Base-by-base conservation (phyloP, 1,284 basidiomycete species). In the Tilletia walkeri region DNA sequence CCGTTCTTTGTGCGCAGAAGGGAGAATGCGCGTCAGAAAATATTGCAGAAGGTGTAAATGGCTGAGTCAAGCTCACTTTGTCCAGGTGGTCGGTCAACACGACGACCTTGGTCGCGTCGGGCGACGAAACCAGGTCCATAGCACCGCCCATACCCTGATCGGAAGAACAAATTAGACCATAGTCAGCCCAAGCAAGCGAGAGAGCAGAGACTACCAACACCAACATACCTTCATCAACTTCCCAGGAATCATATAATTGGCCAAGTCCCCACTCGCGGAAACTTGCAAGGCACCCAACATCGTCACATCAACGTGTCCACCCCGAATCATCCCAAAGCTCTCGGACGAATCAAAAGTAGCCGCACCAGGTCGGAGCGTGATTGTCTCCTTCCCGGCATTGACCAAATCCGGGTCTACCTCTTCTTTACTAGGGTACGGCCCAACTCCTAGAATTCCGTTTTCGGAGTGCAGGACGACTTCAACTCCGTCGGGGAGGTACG, bases 361-460 rank as follows among this genome's bases (percentile, higher is more conserved):
- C 16, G 54, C 70, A 18, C 70, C 68, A 12, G 69, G 63, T 20
- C 66, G 61, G 16, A 76, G 67, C 4, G 72, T 72, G 20, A 78
- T 69, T 6, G 76, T 78, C 56, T 78, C 77, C 68, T 78, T 78
- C 5, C 77, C 77, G 4, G 77, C 77, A 66, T 95, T 95, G 81
- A 95, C 92, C 75, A 95, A 88, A 81, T 95, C 93, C 91, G 92
- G 89, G 84, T 96, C 94, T n/a, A 95, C 88, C 83, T 95, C 87
- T 49, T 91, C 88, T 84, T 89, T 87, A 34, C 16, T 63, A 10
- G 91, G 94, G 84, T 94, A 95, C 54, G 94, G 93, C 1, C 94
- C 94, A 92, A 96, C 94, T 76, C 80, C 94, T 74, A 97, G 87
- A 73, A 96, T 91, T 71, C 94, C 94, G 80, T 97, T 97, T 87